A percentile compares a stretch with the other conserved stretches of the same genome.
Conservation (phyloP, 169 alveolate genomes). For the Nephromyces sp. region DNA sequence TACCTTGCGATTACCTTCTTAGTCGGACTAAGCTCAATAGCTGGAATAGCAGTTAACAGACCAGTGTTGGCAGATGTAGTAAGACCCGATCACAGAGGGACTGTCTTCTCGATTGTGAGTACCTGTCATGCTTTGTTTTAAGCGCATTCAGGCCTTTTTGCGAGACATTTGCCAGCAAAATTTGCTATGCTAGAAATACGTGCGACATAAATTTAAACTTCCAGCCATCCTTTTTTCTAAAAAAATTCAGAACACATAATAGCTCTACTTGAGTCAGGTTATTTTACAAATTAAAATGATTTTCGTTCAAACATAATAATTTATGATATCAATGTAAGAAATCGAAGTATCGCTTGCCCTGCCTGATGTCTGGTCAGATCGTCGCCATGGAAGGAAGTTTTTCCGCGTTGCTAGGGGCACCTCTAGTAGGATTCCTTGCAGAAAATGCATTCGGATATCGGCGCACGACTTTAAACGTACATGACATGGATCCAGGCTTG, state of each 20-base stretch:
- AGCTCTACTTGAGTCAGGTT: no score
- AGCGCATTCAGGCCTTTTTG: not conserved
- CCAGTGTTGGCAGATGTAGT: conserved; percentile 77
- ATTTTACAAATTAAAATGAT: no score
- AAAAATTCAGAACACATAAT: no score
- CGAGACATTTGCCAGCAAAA: no score
- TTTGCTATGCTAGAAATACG: no score
- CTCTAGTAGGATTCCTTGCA: conserved; percentile 70
- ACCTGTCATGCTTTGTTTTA: not conserved
- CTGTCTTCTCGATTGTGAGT: conserved; percentile 62
- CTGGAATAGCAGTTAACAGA: conserved; percentile 77
- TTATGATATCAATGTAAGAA: no score
- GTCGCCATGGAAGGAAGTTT: conserved; percentile 74
- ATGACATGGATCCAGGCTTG: conserved; percentile 56
- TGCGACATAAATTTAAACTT: no score
- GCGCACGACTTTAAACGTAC: conserved; percentile 49
- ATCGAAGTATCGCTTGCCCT: no score
- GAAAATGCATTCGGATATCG: conserved; percentile 71
- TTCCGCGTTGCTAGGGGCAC: conserved; percentile 73
- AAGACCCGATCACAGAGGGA: conserved; percentile 72
- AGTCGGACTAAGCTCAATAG: conserved; percentile 72
- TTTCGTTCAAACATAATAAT: no score
- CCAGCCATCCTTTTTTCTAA: no score
- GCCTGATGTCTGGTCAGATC: no score
- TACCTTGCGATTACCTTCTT: conserved; percentile 44